These are phyloP conservation scores for Solanum paucissectum DNA, from an alignment of 257 asterid genomes.

Conservation along the genomic window DNA sequence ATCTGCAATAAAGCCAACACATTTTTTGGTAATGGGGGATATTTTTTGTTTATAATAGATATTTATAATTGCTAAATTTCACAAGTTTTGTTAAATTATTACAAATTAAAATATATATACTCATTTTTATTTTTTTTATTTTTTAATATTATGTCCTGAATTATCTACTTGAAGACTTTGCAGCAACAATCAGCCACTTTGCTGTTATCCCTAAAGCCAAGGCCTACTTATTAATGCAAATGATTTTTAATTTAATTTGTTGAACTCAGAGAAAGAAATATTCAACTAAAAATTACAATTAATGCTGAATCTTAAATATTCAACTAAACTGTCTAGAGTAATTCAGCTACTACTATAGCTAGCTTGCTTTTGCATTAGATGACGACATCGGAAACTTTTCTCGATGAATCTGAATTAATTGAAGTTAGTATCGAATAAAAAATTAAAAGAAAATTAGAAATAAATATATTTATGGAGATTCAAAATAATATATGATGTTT, in stretches of 20 bases:
- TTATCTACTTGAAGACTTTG: not conserved
- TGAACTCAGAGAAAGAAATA: not conserved
- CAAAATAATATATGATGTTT: not conserved
- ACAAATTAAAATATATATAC: not conserved
- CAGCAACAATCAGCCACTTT: not conserved
- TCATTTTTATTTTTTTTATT: not conserved
- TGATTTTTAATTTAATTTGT: not conserved
- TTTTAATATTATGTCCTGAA: not conserved
- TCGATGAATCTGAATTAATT: not conserved
- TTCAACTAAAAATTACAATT: not conserved
- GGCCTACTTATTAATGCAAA: not conserved
- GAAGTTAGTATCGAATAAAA: not conserved
- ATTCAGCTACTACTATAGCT: not conserved
- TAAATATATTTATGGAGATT: not conserved
- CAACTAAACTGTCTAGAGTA: not conserved
- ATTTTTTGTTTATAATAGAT: not conserved
- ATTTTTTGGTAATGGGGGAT: not conserved
- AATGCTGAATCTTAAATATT: not conserved
- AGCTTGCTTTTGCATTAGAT: not conserved
- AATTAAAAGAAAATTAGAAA: not conserved
- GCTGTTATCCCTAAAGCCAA: not conserved
- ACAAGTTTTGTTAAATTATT: not conserved
- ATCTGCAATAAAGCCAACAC: not conserved
- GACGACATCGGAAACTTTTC: not conserved
- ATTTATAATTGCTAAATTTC: not conserved